phyloP scores from a whole-genome alignment of 805 yeast genomes.

The Wickerhamiella dianesei region DNA sequence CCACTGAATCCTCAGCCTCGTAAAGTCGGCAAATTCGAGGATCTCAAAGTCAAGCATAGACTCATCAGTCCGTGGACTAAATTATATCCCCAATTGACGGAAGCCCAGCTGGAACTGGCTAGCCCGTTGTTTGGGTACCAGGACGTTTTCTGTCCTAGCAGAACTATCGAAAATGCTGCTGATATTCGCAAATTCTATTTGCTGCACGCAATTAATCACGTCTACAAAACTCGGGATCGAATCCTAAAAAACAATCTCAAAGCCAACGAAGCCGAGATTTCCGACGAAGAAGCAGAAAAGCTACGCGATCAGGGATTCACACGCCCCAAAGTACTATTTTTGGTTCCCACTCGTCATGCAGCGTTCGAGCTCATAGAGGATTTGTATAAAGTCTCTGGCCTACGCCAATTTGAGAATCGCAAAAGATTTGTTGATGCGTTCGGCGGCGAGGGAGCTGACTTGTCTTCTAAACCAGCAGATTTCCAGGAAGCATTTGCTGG shows the following conservation, averaged over 20 bases:
- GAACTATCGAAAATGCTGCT: conserved; percentile 35
- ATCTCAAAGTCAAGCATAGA: conserved; percentile 32
- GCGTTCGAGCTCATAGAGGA: conserved; percentile 57
- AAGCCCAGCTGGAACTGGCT: conserved; percentile 39
- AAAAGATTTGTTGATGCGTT: conserved; percentile 64
- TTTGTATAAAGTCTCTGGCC: conserved; percentile 47
- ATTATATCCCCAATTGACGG: conserved; percentile 26
- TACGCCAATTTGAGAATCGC: conserved; percentile 67
- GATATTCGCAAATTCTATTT: conserved; percentile 50
- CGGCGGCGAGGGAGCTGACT: conserved; percentile 35
- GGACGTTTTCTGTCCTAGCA: conserved; percentile 52
- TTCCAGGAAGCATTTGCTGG: conserved; percentile 72
- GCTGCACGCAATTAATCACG: conserved; percentile 68
- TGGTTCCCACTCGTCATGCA: conserved; percentile 72
- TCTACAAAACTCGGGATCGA: conserved; percentile 76
- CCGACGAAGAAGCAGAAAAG: conserved; percentile 32
- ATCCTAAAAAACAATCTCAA: conserved; percentile 63
- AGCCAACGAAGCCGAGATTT: conserved; percentile 22
- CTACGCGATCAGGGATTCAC: conserved; percentile 90
- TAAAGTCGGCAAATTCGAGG: not conserved
- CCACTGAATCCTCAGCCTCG: not conserved
- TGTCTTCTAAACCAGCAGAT: conserved; percentile 62
- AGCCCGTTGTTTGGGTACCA: conserved; percentile 59
- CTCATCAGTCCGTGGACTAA: conserved; percentile 24
- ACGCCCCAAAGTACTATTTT: conserved; percentile 71